phyloP scores from a whole-genome alignment of 345 rosid species.

The Turnera subulata region DNA sequence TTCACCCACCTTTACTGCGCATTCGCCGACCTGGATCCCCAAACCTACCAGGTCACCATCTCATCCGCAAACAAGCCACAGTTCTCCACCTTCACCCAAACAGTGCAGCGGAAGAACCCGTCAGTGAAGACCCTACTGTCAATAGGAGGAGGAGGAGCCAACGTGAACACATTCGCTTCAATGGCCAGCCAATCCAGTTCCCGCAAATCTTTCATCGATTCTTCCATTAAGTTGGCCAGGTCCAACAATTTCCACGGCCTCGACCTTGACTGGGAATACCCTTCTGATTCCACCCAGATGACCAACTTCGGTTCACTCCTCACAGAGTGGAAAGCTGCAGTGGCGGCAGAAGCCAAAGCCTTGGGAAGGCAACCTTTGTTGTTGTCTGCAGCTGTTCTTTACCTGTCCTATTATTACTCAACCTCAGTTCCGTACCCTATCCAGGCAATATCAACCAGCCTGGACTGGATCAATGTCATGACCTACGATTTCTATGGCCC shows the following conservation, averaged over 20 bases:
- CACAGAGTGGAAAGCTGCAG: slow-evolving; percentile 31
- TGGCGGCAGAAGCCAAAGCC: slow-evolving; percentile 14
- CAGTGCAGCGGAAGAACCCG: slow-evolving; percentile 47
- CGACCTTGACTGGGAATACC: slow-evolving; percentile 20
- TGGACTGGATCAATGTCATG: slow-evolving; percentile 25
- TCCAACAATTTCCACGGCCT: slow-evolving; percentile 39
- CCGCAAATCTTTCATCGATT: slow-evolving; percentile 50
- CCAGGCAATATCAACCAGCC: slow-evolving; percentile 11
- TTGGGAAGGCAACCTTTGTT: slow-evolving; percentile 18
- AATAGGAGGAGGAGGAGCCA: slow-evolving; percentile 50
- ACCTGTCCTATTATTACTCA: slow-evolving; percentile 18
- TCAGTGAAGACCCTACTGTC: slow-evolving; percentile 49
- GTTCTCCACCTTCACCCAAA: slow-evolving; percentile 53
- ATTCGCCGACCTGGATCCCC: slow-evolving; percentile 41
- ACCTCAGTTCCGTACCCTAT: slow-evolving; percentile 16
- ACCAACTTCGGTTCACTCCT: slow-evolving; percentile 22
- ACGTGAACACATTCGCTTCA: slow-evolving; percentile 25
- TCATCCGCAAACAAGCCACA: slow-evolving; percentile 34
- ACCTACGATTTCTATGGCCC: slow-evolving; percentile 24
- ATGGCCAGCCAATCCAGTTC: slow-evolving; percentile 47
- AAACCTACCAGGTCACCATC: slow-evolving; percentile 37
- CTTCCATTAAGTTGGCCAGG: slow-evolving; percentile 47
- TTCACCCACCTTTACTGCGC: slow-evolving; percentile 63
- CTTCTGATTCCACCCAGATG: slow-evolving; percentile 11
- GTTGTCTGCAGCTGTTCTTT: slow-evolving; percentile 22